Evolutionary conservation across 495 filamentous ascomycete species (phyloP).

Genomic region (Penicillium steckii): DNA sequence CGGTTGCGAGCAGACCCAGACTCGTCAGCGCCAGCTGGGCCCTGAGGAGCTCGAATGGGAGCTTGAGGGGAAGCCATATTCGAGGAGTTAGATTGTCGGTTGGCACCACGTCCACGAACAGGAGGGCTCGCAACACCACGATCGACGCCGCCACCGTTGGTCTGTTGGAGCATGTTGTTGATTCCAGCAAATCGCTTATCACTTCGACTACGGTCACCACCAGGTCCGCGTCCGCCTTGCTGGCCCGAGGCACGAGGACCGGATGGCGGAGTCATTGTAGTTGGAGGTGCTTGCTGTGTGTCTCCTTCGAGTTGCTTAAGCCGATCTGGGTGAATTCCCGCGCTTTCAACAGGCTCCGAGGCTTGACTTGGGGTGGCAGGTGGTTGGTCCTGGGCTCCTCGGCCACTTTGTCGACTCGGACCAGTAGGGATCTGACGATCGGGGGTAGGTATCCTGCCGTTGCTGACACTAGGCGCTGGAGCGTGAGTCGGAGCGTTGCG

Average conservation of each 20-base stretch:
- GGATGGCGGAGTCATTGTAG: slow-evolving; percentile 33
- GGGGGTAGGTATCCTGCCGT: slow-evolving; percentile 19
- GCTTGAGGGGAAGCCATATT: slow-evolving; percentile 32
- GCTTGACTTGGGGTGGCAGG: slow-evolving; percentile 22
- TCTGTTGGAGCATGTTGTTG: slow-evolving; percentile 47
- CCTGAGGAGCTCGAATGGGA: slow-evolving; percentile 25
- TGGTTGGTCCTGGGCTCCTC: slow-evolving; percentile 26
- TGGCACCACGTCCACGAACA: slow-evolving; percentile 40
- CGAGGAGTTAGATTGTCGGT: slow-evolving; percentile 26
- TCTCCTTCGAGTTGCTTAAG: slow-evolving; percentile 29
- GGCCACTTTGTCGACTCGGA: slow-evolving; percentile 34
- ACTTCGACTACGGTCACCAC: slow-evolving; percentile 38
- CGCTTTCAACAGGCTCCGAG: slow-evolving; percentile 27
- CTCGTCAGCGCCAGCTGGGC: slow-evolving; percentile 26
- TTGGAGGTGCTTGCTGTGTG: slow-evolving; percentile 21
- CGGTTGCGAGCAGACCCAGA: slow-evolving; percentile 19
- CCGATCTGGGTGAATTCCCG: slow-evolving; percentile 52
- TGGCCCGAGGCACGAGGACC: slow-evolving; percentile 36
- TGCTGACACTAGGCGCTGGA: slow-evolving; percentile 18
- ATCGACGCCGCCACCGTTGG: slow-evolving; percentile 32
- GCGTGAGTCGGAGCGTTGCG: slow-evolving; percentile 32
- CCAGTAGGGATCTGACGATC: slow-evolving; percentile 41
- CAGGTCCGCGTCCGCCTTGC: slow-evolving; percentile 30
- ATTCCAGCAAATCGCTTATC: slow-evolving; percentile 46
- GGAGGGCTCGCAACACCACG: slow-evolving; percentile 30